phyloP scores from a whole-genome alignment of 192 early-diverging fungal species.

The Backusella circina region DNA sequence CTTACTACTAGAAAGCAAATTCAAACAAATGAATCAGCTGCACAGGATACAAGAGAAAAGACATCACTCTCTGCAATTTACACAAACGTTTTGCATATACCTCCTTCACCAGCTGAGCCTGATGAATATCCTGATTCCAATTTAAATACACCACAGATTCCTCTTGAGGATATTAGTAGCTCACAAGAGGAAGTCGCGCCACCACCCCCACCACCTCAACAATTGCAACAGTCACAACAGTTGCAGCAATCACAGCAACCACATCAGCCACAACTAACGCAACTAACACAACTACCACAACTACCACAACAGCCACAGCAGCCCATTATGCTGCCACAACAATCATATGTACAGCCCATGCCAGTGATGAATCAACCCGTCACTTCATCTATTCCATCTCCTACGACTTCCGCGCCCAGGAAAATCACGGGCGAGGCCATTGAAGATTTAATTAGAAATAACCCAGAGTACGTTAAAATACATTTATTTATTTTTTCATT shows the following conservation, averaged over 20 bases:
- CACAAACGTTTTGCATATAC: constrained; percentile 16
- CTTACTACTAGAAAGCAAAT: background rate
- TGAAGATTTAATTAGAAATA: background rate
- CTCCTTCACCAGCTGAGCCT: constrained; percentile 19
- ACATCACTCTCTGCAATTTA: constrained; percentile 15
- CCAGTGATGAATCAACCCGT: background rate
- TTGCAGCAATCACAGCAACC: background rate
- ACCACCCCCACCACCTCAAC: background rate
- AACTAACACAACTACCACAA: too few relatives aligned
- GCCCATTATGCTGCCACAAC: background rate
- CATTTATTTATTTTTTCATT: too few relatives aligned
- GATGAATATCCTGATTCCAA: constrained; percentile 6
- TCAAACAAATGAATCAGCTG: background rate
- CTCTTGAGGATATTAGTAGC: background rate
- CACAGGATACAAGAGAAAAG: constrained; percentile 10
- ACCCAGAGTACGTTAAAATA: background rate
- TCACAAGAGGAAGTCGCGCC: background rate
- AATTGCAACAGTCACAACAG: background rate
- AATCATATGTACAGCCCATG: background rate
- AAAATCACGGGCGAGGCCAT: background rate
- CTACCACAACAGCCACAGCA: background rate
- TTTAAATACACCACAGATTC: background rate
- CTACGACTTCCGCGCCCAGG: background rate
- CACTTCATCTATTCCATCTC: background rate
- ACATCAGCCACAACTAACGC: background rate